Evolutionary conservation across 2,329 filamentous ascomycete species (phyloP), one percentile per base, ranked within the genome.

Genomic region (Trichoderma sp.): DNA sequence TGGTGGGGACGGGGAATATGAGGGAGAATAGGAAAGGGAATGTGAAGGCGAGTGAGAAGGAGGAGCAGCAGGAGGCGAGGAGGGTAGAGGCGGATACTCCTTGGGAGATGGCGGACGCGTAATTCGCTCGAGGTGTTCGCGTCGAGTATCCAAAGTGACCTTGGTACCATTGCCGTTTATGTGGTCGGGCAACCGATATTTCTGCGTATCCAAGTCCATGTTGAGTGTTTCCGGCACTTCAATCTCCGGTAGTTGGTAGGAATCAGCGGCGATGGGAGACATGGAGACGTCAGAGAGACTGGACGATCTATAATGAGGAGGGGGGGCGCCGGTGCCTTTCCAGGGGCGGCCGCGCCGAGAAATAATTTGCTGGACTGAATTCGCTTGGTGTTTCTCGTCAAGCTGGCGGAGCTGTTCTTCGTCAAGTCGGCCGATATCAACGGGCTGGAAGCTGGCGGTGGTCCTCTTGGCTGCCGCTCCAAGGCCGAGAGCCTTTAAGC

Each of bases 161-260:
- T 91, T 91, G 79, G 89, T 86, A 82, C 89, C 89, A 84, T 93
- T 88, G 81, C 89, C 86, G 82, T 90, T 91, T 67, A 84, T 87
- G 79, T 91, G 88, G 80, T 94, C 91, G 71, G 92, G 91, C 79
- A 93, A 83, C 58, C 90, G 88, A 79, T 93, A 94, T 81, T 94
- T 93, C 78, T 92, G 87, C 71, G 88, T 91, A 81, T 94, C 92
- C 86, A 92, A 32, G 75, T 87, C 87, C 80, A 89, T 60, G 30
- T 60, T 60, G 15, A 32, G 77, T 72, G 85, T 84, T 68, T 85
- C 82, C 18, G 82, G 77, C 43, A 83, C 82, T 76, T 79, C 83
- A 80, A 86, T 90, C 82, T 88, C 85, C 51, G 87, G 87, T 62
- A 89, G 81, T 63, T 75, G 82, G 76, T 73, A 83, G 57, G 77